Conservation (phyloP, 2,329 filamentous ascomycete genomes). For the Fusarium sororula region DNA sequence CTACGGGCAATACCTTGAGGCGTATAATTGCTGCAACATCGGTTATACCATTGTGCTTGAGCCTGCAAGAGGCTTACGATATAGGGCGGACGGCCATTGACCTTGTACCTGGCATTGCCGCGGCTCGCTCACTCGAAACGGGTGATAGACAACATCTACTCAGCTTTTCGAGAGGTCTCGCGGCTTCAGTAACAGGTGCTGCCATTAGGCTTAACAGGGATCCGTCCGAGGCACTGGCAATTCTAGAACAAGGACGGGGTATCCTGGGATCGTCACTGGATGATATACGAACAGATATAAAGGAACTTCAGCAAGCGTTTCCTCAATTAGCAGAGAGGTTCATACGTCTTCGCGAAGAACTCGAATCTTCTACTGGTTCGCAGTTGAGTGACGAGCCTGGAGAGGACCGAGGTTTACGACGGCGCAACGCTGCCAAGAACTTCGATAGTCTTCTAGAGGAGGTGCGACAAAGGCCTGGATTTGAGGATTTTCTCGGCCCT, state of each 20-base stretch:
- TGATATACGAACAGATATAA: not conserved
- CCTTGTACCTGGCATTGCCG: not conserved
- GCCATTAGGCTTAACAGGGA: not conserved
- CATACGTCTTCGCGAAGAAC: not conserved
- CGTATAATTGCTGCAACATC: not conserved
- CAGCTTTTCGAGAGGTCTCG: not conserved
- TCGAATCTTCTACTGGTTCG: not conserved
- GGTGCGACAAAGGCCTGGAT: not conserved
- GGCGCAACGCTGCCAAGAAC: not conserved
- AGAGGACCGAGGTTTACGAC: not conserved
- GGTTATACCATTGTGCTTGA: not conserved
- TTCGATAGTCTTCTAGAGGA: not conserved
- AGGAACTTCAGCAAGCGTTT: not conserved
- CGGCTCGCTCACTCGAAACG: not conserved
- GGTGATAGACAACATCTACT: not conserved
- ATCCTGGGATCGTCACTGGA: not conserved
- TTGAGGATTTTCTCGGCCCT: not conserved
- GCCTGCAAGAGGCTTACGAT: not conserved
- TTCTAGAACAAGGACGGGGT: not conserved
- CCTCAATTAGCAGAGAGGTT: not conserved
- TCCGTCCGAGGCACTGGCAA: not conserved
- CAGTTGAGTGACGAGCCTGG: fast-evolving
- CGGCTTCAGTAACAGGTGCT: not conserved
- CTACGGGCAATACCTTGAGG: not conserved
- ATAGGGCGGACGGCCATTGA: not conserved